Evolutionary conservation across 2,329 filamentous ascomycete genomes (phyloP).

Genomic region (Ophiostoma perfectum): DNA sequence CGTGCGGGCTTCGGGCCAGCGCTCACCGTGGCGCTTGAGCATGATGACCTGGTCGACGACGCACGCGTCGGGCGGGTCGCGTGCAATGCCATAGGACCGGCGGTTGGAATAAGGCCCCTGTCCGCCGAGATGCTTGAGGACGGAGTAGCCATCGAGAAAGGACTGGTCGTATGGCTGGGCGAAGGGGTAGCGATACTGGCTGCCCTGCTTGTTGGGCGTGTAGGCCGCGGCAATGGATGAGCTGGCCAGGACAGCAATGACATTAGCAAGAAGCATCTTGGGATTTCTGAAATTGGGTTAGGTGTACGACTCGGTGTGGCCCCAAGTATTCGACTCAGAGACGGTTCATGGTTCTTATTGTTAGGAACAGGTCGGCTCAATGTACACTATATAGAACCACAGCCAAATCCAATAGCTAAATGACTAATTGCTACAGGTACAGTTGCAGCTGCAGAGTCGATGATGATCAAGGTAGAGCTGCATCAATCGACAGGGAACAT

Average conservation of each 20-base stretch:
- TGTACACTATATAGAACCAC: not conserved
- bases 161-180: slow-evolving; percentile 22
- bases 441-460: not conserved
- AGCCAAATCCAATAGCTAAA: not conserved
- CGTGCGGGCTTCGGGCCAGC: slow-evolving; percentile 57
- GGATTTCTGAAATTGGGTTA: not conserved
- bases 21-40: slow-evolving; percentile 55
- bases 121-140: slow-evolving; percentile 24
- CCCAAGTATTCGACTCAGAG: not conserved
- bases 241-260: slow-evolving; percentile 8
- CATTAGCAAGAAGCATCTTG: slow-evolving; percentile 11
- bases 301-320: no score
- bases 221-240: slow-evolving; percentile 16
- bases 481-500: not conserved
- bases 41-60: slow-evolving; percentile 56
- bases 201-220: slow-evolving; percentile 23
- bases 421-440: not conserved
- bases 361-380: no score
- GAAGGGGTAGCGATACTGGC: slow-evolving; percentile 18
- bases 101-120: slow-evolving; percentile 25
- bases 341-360: no score
- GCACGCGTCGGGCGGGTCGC: slow-evolving; percentile 51
- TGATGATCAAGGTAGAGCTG: not conserved
- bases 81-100: slow-evolving; percentile 42
- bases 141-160: slow-evolving; percentile 23